Percentiles rank a stretch among this genome's conserved stretches.
Evolutionary conservation across 2,329 filamentous ascomycete species (phyloP).

Genomic region (Paecilomyces sp.): DNA sequence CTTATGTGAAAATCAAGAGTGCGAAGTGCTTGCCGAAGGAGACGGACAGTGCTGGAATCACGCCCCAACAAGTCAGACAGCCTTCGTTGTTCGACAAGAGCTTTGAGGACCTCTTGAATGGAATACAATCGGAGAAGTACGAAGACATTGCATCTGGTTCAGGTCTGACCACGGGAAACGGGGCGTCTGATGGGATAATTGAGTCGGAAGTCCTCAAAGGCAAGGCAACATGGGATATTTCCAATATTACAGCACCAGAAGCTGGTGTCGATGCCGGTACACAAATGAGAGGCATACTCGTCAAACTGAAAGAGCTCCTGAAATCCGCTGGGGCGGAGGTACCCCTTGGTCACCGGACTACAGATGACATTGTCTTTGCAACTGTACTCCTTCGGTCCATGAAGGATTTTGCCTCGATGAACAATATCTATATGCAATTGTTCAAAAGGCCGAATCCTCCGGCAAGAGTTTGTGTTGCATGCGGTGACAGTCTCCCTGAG

Average conservation of each 20-base stretch:
- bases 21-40: slow-evolving; percentile 49
- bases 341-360: slow-evolving; percentile 9
- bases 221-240: slow-evolving; percentile 25
- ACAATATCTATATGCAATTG: slow-evolving; percentile 65
- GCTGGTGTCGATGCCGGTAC: slow-evolving; percentile 30
- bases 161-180: neutral
- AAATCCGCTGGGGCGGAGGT: slow-evolving; percentile 1
- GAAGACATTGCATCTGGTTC: neutral
- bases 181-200: slow-evolving; percentile 3
- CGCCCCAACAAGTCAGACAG: slow-evolving; percentile 30
- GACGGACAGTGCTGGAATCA: slow-evolving; percentile 10
- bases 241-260: slow-evolving; percentile 32
- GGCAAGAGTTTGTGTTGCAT: slow-evolving; percentile 74
- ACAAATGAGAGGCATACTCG: slow-evolving; percentile 31
- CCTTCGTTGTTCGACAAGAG: slow-evolving; percentile 61
- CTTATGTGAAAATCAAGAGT: slow-evolving; percentile 58
- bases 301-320: slow-evolving; percentile 14
- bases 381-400: slow-evolving; percentile 71
- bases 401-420: slow-evolving; percentile 69
- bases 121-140: slow-evolving; percentile 3
- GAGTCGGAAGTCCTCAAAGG: slow-evolving; percentile 14
- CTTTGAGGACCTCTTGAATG: slow-evolving; percentile 43
- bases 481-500: slow-evolving; percentile 58
- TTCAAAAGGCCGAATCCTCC: slow-evolving; percentile 78
- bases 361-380: slow-evolving; percentile 39